Evolutionary conservation across 106 monocot genomes (phyloP).

Genomic region (Agapanthus africanus): DNA sequence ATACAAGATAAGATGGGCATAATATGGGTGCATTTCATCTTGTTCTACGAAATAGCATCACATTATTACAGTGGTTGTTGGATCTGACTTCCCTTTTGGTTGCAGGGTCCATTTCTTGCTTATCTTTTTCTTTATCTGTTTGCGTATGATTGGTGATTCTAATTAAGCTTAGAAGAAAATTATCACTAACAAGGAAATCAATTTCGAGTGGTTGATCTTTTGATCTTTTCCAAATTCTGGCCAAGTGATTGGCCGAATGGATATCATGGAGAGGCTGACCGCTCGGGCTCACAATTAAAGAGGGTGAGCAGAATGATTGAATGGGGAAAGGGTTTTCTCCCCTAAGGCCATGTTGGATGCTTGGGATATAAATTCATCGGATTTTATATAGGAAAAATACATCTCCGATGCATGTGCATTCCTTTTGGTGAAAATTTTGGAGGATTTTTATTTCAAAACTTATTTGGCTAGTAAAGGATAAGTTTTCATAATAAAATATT

Average conservation of each 20-base stretch:
- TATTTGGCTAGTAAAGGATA: too few relatives aligned
- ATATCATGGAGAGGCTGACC: neutral
- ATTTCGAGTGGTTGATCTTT: neutral
- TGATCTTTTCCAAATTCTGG: neutral
- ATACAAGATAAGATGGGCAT: conserved; percentile 1
- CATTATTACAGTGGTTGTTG: neutral
- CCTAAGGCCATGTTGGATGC: too few relatives aligned
- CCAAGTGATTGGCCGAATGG: neutral
- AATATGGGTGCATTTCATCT: neutral
- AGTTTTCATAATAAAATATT: too few relatives aligned
- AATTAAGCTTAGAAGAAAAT: neutral
- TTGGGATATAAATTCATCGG: too few relatives aligned
- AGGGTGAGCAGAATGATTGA: neutral
- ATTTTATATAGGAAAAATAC: too few relatives aligned
- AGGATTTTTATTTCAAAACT: too few relatives aligned
- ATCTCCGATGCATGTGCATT: too few relatives aligned
- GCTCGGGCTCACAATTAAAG: neutral
- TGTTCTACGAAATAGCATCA: neutral
- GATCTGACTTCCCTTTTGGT: neutral
- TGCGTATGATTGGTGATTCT: neutral
- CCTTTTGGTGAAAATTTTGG: too few relatives aligned
- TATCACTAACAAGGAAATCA: neutral
- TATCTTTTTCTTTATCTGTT: neutral
- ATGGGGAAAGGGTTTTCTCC: neutral
- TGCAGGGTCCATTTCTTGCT: neutral